Base-by-base conservation (phyloP, 192 early-diverging fungal genomes). In the Backusella macrospora region DNA sequence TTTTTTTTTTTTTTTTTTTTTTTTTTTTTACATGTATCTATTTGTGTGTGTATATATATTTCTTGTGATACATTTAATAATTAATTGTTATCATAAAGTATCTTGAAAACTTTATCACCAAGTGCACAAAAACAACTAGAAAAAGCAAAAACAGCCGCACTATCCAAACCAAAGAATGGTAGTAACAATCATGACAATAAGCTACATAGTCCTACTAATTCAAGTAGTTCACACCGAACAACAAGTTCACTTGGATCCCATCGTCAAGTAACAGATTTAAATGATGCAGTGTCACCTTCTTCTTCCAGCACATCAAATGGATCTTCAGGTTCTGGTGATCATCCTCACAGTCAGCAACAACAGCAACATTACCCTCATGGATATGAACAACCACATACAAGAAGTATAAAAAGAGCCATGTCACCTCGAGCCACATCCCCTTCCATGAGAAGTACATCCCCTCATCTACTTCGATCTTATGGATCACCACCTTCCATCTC, bases 231-330 rank as follows among this genome's bases (percentile, higher is more conserved):
- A 12, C 37, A 62, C 15, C 12, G 46, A 37, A 64, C 76, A 37
- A 65, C 70, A 37, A 68, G 70, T 34, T 59, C 76, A 4, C 15
- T 65, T 15, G 69, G 64, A 70, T 62, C 62, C 21, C 46, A 62
- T n/a, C 62, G 64, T 34, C 12, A 38, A 9, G 23, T 62, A 6
- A 38, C 34, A 26, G 47, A 71, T 59, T 9, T 40, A 8, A 45
- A 55, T 34, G 52, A 59, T 59, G 55, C 62, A 14, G 29, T 74
- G 15, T 74, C 73, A 37, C 73, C 73, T 15, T 74, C 73, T 15
- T 59, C 42, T 12, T 74, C 68, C 9, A 71, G 21, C 18, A 52
- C 55, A 2, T 77, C 73, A 14, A 66, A 15, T 16, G 76, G 64
- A 18, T 72, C 76, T 6, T 10, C 49, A 16, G 68, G 26, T 14